Evolutionary conservation across 768 basidiomycete species (phyloP).

Genomic region (Podaxis pistillaris): DNA sequence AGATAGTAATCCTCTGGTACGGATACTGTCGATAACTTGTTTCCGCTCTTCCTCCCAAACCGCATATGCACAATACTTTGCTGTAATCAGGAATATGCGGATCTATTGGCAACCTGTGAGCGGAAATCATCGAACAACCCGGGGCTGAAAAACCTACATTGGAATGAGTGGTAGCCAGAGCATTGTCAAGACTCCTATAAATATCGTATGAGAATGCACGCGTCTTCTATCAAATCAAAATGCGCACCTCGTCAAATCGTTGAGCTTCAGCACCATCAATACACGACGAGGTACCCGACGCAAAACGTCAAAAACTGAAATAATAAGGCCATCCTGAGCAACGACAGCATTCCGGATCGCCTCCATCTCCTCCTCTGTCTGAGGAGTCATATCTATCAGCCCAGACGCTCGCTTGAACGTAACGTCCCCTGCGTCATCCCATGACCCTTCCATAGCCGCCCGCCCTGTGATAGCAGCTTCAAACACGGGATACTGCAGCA

Average conservation of each 20-base stretch:
- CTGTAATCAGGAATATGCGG: slow-evolving; percentile 89
- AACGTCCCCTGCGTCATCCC: slow-evolving; percentile 40
- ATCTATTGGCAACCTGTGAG: slow-evolving; percentile 38
- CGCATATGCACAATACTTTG: slow-evolving; percentile 80
- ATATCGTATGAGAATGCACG: too few species aligned
- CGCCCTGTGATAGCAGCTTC: slow-evolving; percentile 94
- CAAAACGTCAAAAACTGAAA: slow-evolving; percentile 85
- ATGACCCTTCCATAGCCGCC: slow-evolving; percentile 66
- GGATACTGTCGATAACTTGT: slow-evolving; percentile 44
- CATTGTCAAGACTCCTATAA: slow-evolving; percentile 73
- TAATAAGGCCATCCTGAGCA: slow-evolving; percentile 75
- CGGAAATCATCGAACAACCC: background rate
- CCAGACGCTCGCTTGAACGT: slow-evolving; percentile 66
- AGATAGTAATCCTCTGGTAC: slow-evolving; percentile 49
- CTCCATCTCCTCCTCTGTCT: slow-evolving; percentile 76
- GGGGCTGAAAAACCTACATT: slow-evolving; percentile 40
- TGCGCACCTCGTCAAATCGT: slow-evolving; percentile 77
- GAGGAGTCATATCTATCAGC: slow-evolving; percentile 72
- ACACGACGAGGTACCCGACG: slow-evolving; percentile 82
- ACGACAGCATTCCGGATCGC: slow-evolving; percentile 82
- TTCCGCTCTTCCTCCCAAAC: slow-evolving; percentile 72
- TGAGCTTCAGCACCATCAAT: slow-evolving; percentile 81
- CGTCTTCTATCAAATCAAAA: background rate
- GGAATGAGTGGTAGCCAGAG: slow-evolving; percentile 85
- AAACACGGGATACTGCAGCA: slow-evolving; percentile 76